phyloP scores from a whole-genome alignment of 306 rosid species.

The Delonix regia region DNA sequence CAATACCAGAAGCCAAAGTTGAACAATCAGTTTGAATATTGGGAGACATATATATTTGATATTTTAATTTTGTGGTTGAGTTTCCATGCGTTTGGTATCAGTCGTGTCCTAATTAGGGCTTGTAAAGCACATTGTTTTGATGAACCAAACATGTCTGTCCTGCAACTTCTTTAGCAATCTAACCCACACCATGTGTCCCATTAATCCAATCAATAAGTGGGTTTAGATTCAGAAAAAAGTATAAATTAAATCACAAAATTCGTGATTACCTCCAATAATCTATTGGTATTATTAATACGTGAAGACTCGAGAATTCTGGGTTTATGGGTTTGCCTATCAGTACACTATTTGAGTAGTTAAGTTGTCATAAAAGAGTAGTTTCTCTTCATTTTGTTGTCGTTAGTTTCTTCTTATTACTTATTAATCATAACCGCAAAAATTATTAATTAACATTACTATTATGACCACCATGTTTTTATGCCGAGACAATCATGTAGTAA shows the following conservation, averaged over 20 bases:
- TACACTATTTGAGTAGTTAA: too few species aligned
- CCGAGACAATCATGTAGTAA: background rate
- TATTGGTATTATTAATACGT: too few species aligned
- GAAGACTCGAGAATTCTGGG: too few species aligned
- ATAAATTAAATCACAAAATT: too few species aligned
- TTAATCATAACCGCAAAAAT: background rate
- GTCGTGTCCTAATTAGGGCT: background rate
- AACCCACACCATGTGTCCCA: constrained; percentile 28
- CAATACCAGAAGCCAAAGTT: constrained; percentile 9
- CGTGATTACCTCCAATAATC: too few species aligned
- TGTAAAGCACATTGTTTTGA: constrained; percentile 20
- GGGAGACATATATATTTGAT: background rate
- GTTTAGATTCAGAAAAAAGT: background rate
- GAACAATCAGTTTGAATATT: constrained; percentile 29
- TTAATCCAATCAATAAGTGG: background rate
- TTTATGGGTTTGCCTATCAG: too few species aligned
- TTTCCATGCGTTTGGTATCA: background rate
- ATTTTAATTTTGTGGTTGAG: constrained; percentile 15
- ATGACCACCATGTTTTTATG: background rate
- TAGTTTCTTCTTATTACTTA: background rate
- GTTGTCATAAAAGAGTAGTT: constrained; percentile 14
- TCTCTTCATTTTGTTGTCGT: constrained; percentile 11
- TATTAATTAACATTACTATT: background rate
- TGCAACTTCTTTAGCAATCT: constrained; percentile 28
- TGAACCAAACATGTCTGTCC: constrained; percentile 35